phyloP scores from a whole-genome alignment of 306 rosid species.

The Casuarina cunninghamiana region DNA sequence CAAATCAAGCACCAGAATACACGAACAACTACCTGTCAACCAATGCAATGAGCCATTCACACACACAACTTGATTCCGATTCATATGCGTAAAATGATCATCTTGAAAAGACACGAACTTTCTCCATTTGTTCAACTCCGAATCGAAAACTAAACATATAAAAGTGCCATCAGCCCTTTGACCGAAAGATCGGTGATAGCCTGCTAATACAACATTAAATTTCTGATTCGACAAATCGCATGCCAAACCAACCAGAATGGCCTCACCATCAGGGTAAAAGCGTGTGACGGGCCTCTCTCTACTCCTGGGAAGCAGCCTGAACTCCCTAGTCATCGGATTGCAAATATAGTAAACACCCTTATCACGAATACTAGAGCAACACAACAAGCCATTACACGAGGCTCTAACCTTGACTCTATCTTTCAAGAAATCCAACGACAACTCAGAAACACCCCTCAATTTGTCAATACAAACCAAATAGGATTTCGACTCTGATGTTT shows the following conservation, averaged over 20 bases:
- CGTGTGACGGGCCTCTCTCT: slow-evolving; percentile 79
- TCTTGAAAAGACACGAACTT: slow-evolving; percentile 65
- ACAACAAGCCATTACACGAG: slow-evolving; percentile 79
- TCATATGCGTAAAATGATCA: slow-evolving; percentile 82
- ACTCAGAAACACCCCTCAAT: slow-evolving; percentile 66
- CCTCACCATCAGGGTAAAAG: slow-evolving; percentile 80
- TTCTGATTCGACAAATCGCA: slow-evolving; percentile 43
- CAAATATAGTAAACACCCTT: slow-evolving; percentile 81
- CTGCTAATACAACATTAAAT: slow-evolving; percentile 69
- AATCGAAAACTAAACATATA: slow-evolving; percentile 71
- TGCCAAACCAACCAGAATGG: slow-evolving; percentile 74
- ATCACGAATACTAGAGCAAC: slow-evolving; percentile 86
- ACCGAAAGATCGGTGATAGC: slow-evolving; percentile 70
- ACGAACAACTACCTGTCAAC: slow-evolving; percentile 60
- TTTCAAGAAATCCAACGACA: slow-evolving; percentile 63
- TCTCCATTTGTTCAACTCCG: slow-evolving; percentile 76
- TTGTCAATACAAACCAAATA: slow-evolving; percentile 75
- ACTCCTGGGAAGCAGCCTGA: slow-evolving; percentile 73
- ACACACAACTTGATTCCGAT: slow-evolving; percentile 76
- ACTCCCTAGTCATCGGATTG: slow-evolving; percentile 78
- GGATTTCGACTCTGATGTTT: slow-evolving; percentile 54
- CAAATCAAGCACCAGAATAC: slow-evolving; percentile 69
- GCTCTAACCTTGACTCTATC: slow-evolving; percentile 78
- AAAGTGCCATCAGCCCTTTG: slow-evolving; percentile 81
- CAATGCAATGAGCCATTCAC: slow-evolving; percentile 68